Evolutionary conservation across 2,329 filamentous ascomycete genomes (phyloP).

Genomic region (Aureobasidium sp.): DNA sequence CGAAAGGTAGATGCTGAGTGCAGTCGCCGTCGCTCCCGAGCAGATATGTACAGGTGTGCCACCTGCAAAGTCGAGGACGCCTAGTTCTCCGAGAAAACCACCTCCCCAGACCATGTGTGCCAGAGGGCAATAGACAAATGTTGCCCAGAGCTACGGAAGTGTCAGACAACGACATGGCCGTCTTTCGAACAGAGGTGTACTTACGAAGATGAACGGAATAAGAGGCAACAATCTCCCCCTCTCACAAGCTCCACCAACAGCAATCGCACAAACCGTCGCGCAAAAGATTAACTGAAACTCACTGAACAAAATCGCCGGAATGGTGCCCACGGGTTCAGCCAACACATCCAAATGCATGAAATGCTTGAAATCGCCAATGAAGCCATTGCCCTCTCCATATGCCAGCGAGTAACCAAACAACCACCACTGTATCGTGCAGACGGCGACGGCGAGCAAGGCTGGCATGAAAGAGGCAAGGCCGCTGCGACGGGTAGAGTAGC

Average conservation of each 20-base stretch:
- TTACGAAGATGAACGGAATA: constrained; percentile 41
- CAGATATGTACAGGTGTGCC: constrained; percentile 40
- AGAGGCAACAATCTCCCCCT: constrained; percentile 41
- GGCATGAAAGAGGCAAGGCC: constrained; percentile 45
- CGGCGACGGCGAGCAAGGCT: constrained; percentile 40
- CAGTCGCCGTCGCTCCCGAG: constrained; percentile 39
- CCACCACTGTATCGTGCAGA: constrained; percentile 48
- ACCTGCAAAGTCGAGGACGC: constrained; percentile 43
- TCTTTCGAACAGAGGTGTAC: not conserved
- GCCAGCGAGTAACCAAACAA: constrained; percentile 44
- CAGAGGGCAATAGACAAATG: constrained; percentile 42
- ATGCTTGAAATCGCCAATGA: constrained; percentile 42
- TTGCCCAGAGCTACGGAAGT: constrained; percentile 37
- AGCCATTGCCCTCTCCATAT: constrained; percentile 40
- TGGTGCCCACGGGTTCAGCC: constrained; percentile 43
- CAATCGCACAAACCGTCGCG: constrained; percentile 46
- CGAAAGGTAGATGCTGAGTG: constrained; percentile 44
- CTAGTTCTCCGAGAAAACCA: constrained; percentile 38
- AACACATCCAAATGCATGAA: constrained; percentile 42
- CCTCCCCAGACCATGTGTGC: constrained; percentile 46
- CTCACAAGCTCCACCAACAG: constrained; percentile 44
- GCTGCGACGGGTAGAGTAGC: constrained; percentile 44
- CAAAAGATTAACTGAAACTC: constrained; percentile 47
- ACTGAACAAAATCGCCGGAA: constrained; percentile 45
- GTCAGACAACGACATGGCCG: not conserved